phyloP scores from a whole-genome alignment of 257 asterid species.

The Solanum pinnatisectum region DNA sequence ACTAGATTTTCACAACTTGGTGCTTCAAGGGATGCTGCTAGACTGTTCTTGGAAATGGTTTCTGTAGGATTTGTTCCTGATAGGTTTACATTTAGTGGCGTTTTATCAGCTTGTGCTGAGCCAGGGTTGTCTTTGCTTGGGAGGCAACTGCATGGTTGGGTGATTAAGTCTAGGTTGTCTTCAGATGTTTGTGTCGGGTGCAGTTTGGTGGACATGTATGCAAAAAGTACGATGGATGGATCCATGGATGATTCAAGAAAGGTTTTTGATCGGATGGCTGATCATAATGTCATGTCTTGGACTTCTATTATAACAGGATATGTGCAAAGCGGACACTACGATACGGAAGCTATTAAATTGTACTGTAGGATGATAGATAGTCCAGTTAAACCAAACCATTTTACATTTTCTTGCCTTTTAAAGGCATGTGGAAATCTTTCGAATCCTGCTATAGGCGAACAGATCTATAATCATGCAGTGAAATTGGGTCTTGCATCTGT shows the following conservation, averaged over 20 bases:
- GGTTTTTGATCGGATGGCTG: constrained; percentile 64
- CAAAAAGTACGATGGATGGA: constrained; percentile 41
- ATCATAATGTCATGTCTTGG: constrained; percentile 95
- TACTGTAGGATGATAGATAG: constrained; percentile 56
- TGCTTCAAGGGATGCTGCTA: constrained; percentile 29
- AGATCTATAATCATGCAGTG: constrained; percentile 53
- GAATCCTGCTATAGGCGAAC: constrained; percentile 46
- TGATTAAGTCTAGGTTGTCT: constrained; percentile 47
- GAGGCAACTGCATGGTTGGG: constrained; percentile 56
- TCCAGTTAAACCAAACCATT: constrained; percentile 76
- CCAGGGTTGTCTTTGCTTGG: constrained; percentile 43
- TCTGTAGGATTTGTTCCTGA: constrained; percentile 50
- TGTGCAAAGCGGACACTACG: constrained; percentile 46
- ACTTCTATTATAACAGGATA: constrained; percentile 72
- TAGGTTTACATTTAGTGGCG: constrained; percentile 63
- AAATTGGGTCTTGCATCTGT: constrained; percentile 58
- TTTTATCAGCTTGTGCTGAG: constrained; percentile 79
- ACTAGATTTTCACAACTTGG: constrained; percentile 65
- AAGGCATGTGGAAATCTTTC: constrained; percentile 73
- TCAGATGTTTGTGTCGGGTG: constrained; percentile 87
- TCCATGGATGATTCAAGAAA: constrained; percentile 54
- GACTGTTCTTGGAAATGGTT: constrained; percentile 55
- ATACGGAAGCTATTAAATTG: constrained; percentile 52
- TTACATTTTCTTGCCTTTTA: constrained; percentile 63
- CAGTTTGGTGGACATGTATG: constrained; percentile 86